Base-by-base conservation (phyloP, 345 rosid genomes). In the Gossypium stocksii region DNA sequence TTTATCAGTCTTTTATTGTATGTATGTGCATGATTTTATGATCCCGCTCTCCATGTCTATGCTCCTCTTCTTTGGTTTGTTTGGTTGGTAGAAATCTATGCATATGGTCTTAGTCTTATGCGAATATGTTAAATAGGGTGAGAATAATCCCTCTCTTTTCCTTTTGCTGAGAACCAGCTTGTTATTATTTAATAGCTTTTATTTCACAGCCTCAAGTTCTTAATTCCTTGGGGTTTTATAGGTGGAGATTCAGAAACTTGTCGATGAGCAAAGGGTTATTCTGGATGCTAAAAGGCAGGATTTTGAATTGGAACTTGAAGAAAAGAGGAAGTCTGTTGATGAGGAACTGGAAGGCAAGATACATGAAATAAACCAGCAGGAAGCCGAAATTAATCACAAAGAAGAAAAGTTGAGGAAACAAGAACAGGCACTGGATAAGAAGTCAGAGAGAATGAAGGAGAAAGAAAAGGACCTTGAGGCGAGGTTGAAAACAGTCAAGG, bases 391-490 rank as follows among this genome's bases (percentile, higher is more conserved):
- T 71, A 66, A 76, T 73, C 87, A 86, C 79, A 83, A 77, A 57
- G 88, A 81, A 85, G 89, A 89, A 72, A 84, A 80, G 86, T 52
- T 89, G 82, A 74, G 66, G 63, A 89, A 89, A 77, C 78, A 82
- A 75, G 94, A 86, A 77, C 84, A 87, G 75, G 83, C 84, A 65
- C 75, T 86, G 80, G 85, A 86, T 70, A 82, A 60, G 77, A 87
- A 80, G 82, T 73, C 80, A 25, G 93, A 83, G 76, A 87, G 84
- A 74, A 71, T 83, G 78, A 86, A 88, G 81, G 97, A 89, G 83
- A 90, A 87, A 85, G 94, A 88, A 66, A 87, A 86, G 79, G 93
- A 89, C 60, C 82, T 88, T 70, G 92, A 89, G 76, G 83, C 81
- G 56, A 90, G 80, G 77, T 72, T 79, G 72, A 84, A 89, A 87